Evolutionary conservation across 345 rosid species (phyloP), one percentile per base, ranked within the genome.

Genomic region (Carallia pectinifolia): DNA sequence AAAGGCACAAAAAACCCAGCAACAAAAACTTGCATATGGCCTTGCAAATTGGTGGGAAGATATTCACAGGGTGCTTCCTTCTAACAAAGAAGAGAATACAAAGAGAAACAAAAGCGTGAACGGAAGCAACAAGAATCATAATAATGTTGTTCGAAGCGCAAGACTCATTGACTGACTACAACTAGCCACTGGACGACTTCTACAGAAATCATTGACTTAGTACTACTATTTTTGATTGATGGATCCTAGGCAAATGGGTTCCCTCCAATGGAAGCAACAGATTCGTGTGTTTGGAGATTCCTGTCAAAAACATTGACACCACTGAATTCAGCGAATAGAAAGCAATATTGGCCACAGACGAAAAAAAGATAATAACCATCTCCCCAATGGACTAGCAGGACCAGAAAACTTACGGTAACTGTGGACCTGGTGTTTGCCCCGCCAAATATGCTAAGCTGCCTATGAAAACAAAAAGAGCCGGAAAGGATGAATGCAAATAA

Each of bases 201-300:
- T 61, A 30, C 60, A 53, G 10, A 15, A 38, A 71, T 62, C 5
- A 58, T 61, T n/a, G 69, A 34, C 15, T 37, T 12, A 64, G 15
- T 33, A 38, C 53, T 40, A 27, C 64, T 18, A 38, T 7, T 68
- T 71, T 44, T 39, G 48, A 58, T 4, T 3, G 47, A 4, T 48
- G 61, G 66, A 62, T 37, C 10, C 84, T 85, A 94, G 1, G 95
- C 92, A 76, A 95, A 95, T 53, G 97, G 97, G 78, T 95, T 95
- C 69, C 97, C 93, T 69, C 97, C 91, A 0, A 85, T 38, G 7
- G 88, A 87, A 71, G 99, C 90, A 77, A 92, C 88, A 61, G 85
- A 90, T 6, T 84, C 99, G 73, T 89, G 97, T 37, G 88, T 65
- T 31, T 86, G 82, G 38, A 88, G 74, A 61, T 78, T 86, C 81